Percentiles rank a stretch among this genome's conserved stretches.
Conservation (phyloP, 2,329 filamentous ascomycete genomes). For the Nemania sp. region DNA sequence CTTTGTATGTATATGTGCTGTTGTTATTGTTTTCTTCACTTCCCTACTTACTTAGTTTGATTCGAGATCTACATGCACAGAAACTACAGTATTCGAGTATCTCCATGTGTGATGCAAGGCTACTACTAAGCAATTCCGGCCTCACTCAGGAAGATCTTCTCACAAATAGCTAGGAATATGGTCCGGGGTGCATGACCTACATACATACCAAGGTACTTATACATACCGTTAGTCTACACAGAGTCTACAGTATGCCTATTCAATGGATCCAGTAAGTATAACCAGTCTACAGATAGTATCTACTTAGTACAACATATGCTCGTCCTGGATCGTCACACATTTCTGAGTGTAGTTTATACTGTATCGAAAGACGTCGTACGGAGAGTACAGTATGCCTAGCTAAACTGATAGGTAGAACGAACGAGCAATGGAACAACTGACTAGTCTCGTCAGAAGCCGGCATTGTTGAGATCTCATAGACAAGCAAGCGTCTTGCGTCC, state of each 20-base stretch:
- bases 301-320: background rate
- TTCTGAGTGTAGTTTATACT: background rate
- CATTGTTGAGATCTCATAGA: constrained; percentile 8
- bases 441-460: constrained; percentile 4
- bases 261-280: background rate
- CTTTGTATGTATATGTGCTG: background rate
- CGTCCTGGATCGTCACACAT: background rate
- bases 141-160: background rate
- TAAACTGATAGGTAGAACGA: background rate
- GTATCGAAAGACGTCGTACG: background rate
- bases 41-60: background rate
- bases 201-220: background rate
- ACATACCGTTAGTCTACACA: background rate
- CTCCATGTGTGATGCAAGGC: background rate
- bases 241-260: background rate
- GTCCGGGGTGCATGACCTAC: background rate
- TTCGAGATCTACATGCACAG: constrained; percentile 17
- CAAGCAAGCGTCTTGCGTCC: constrained; percentile 1
- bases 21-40: background rate
- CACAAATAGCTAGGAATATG: background rate
- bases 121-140: background rate
- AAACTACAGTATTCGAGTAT: background rate
- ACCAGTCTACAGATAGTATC: background rate
- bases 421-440: background rate
- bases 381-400: background rate